These are phyloP conservation scores for Conticribra weissflogii DNA, from an alignment of 108 stramenopile genomes.

Conservation along the genomic window DNA sequence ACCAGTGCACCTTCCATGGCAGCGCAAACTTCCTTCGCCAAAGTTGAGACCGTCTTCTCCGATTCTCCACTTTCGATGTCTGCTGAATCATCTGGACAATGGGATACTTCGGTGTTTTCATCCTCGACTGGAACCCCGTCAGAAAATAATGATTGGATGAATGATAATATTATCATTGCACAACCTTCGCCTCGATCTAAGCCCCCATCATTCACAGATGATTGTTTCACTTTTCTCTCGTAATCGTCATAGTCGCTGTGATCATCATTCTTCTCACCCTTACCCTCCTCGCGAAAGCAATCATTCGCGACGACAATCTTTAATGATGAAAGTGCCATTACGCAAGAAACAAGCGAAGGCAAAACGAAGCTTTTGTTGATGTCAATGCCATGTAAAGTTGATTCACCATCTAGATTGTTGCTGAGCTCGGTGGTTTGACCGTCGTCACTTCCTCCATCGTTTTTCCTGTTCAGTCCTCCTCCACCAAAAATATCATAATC, in stretches of 20 bases:
- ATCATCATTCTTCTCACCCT: neutral
- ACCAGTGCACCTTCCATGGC: constrained; percentile 50
- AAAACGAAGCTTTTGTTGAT: too few relatives aligned
- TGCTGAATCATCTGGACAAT: neutral
- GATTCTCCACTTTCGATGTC: neutral
- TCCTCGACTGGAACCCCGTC: too few relatives aligned
- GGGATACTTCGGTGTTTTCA: too few relatives aligned
- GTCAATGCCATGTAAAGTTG: too few relatives aligned
- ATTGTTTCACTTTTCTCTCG: neutral
- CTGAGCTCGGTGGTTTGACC: neutral
- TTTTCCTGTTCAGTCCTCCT: neutral
- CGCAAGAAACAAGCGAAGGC: constrained; percentile 31
- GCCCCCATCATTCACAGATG: neutral
- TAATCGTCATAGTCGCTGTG: neutral
- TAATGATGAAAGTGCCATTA: constrained; percentile 31
- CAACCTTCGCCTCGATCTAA: constrained; percentile 48
- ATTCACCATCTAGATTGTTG: neutral
- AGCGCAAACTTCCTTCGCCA: constrained; percentile 25
- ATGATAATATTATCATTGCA: constrained; percentile 28
- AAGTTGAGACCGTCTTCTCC: neutral
- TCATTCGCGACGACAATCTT: constrained; percentile 11
- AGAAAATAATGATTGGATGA: constrained; percentile 24
- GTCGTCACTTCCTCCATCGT: neutral
- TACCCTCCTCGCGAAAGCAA: neutral
- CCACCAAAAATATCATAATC: neutral